These are phyloP conservation scores for Porodaedalea pini DNA, from an alignment of 1,284 basidiomycete species.

Conservation along the genomic window DNA sequence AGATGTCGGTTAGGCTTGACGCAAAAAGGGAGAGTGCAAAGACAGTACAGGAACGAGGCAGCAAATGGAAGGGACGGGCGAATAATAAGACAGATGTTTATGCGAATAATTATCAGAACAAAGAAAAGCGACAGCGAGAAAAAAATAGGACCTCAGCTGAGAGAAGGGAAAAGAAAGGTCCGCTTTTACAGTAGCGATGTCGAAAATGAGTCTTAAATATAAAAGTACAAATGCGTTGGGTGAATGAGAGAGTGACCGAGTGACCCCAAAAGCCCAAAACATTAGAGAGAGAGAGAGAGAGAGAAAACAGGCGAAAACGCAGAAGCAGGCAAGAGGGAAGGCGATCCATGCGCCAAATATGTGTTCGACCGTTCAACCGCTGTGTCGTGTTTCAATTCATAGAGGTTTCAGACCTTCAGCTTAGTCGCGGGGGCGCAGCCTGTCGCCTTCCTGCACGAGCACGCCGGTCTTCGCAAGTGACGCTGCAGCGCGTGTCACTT, in stretches of 20 bases:
- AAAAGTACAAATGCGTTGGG: slow-evolving; percentile 6
- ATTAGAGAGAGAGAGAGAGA: background rate
- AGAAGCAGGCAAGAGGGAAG: background rate
- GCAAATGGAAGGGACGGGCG: too few species aligned
- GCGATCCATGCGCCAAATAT: background rate
- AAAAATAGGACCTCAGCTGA: background rate
- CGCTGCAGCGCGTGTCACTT: slow-evolving; percentile 38
- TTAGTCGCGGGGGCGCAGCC: slow-evolving; percentile 3
- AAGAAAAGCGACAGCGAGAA: too few species aligned
- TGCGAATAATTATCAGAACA: too few species aligned
- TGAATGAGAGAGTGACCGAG: slow-evolving; percentile 3
- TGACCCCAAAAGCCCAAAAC: slow-evolving; percentile 8
- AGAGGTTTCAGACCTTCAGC: background rate
- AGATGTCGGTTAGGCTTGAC: too few species aligned
- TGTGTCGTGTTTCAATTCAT: background rate
- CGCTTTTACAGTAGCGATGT: background rate
- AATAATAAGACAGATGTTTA: too few species aligned
- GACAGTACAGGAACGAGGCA: too few species aligned
- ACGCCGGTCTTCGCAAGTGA: slow-evolving; percentile 13
- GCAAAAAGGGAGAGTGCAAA: too few species aligned
- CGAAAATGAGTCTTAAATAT: slow-evolving; percentile 9
- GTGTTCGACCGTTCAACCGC: background rate
- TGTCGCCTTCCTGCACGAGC: slow-evolving; percentile 11
- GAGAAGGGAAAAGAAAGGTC: background rate
- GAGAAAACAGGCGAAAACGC: background rate